phyloP scores from a whole-genome alignment of 306 rosid species.

The Quercus aquifolioides region DNA sequence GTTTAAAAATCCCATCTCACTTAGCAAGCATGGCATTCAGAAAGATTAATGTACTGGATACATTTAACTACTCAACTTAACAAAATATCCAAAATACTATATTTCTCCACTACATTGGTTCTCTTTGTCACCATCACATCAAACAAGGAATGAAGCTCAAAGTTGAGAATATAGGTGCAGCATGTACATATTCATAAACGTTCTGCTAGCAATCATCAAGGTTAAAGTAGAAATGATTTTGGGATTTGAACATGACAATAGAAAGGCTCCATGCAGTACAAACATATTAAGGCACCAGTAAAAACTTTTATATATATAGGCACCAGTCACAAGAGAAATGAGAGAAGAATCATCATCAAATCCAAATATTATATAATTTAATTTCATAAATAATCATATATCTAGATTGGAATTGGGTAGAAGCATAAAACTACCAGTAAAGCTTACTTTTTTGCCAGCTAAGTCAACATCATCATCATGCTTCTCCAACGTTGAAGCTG shows the following conservation, averaged over 20 bases:
- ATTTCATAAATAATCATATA: background rate
- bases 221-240: background rate
- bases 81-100: too few species aligned
- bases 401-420: background rate
- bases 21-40: background rate
- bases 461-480: slow-evolving; percentile 6
- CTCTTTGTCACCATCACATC: background rate
- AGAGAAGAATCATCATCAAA: background rate
- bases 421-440: background rate
- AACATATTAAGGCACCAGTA: background rate
- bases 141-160: background rate
- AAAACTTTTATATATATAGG: background rate
- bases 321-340: background rate
- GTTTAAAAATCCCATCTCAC: background rate
- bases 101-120: background rate
- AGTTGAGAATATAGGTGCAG: background rate
- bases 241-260: background rate
- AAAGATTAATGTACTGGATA: background rate
- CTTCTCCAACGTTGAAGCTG: slow-evolving; percentile 34
- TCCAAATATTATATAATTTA: background rate
- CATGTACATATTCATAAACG: background rate
- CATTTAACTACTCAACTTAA: background rate
- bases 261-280: background rate
- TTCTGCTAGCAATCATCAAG: background rate
- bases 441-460: slow-evolving; percentile 21